These are phyloP conservation scores for Byssothecium circinans DNA, from an alignment of 2,329 filamentous ascomycete genomes.

Conservation along the genomic window DNA sequence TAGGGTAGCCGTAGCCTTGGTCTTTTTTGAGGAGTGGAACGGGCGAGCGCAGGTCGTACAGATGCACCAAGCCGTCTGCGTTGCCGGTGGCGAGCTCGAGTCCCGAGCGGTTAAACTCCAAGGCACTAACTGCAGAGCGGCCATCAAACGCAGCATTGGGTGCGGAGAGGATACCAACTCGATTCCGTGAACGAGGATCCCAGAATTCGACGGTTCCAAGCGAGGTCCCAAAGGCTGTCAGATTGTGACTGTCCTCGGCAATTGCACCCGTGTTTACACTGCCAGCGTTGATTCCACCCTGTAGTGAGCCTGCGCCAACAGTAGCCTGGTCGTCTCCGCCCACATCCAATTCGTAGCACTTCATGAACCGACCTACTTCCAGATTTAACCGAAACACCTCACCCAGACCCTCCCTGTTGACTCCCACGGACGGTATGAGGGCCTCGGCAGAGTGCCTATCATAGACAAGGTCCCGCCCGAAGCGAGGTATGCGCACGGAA, in stretches of 20 bases:
- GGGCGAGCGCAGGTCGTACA: conserved; percentile 90
- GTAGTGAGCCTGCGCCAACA: conserved; percentile 70
- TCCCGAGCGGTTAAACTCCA: conserved; percentile 83
- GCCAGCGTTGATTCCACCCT: conserved; percentile 83
- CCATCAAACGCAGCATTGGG: conserved; percentile 44
- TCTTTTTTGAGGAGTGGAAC: conserved; percentile 86
- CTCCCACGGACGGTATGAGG: conserved; percentile 81
- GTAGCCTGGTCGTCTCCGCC: conserved; percentile 75
- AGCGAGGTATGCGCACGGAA: conserved; percentile 84
- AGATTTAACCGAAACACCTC: conserved; percentile 93
- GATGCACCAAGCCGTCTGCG: conserved; percentile 82
- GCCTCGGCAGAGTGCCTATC: conserved; percentile 81
- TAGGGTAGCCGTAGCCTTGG: conserved; percentile 91
- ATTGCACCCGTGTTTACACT: conserved; percentile 85
- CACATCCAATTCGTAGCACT: conserved; percentile 87
- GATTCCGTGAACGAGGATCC: conserved; percentile 82
- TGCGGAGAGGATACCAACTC: conserved; percentile 73
- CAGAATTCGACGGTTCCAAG: conserved; percentile 96
- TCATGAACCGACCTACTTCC: conserved; percentile 91
- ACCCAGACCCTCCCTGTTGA: conserved; percentile 81
- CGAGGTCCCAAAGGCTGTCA: conserved; percentile 91
- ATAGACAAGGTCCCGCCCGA: conserved; percentile 87
- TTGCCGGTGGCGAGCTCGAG: conserved; percentile 84
- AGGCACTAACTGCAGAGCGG: conserved; percentile 72
- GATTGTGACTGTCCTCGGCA: conserved; percentile 84